Evolutionary conservation across 2,329 filamentous ascomycete genomes (phyloP), one percentile per base, ranked within the genome.

Genomic region (Monosporascus sp.): DNA sequence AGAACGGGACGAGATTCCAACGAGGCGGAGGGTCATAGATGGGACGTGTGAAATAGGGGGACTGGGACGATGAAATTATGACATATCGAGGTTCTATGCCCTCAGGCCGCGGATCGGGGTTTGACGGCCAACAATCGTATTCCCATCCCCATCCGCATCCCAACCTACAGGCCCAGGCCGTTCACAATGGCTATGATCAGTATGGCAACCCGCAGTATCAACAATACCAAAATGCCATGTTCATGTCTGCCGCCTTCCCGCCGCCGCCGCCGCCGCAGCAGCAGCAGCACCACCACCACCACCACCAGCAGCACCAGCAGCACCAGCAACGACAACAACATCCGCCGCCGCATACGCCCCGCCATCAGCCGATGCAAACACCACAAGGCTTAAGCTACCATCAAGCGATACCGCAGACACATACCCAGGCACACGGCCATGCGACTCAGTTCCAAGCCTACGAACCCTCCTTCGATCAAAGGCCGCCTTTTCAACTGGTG

Each of bases 61-160:
- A 48, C 50, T 47, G 59, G 54, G 56, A 60, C 55, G 53, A 65
- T 62, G 62, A 62, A 65, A 66, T 64, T 63, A 69, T 69, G 67
- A 69, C 65, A 59, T 68, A 67, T 63, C 65, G 64, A 50, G 65
- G 64, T 58, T 62, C 62, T 41, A 52, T 63, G 44, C 67, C 67
- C 58, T 59, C 60, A 54, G 62, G 61, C 52, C 63, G 66, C 47
- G 65, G 64, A 60, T 62, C 62, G 57, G 64, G 58, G 56, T 65
- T 62, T 52, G 63, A 66, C 60, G 62, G 58, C 57, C 61, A 64
- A 35, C 59, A 49, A 37, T 57, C 62, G 51, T 65, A 63, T 57
- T 55, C 57, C 9, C 56, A 46, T 31, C 50, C 45, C 46, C 53
- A 55, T 39, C 48, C 52, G 18, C 54, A 55, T 36, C 22, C 38